Evolutionary conservation across 805 yeast species (phyloP).

Genomic region (Cyberlindnera bimundalis): DNA sequence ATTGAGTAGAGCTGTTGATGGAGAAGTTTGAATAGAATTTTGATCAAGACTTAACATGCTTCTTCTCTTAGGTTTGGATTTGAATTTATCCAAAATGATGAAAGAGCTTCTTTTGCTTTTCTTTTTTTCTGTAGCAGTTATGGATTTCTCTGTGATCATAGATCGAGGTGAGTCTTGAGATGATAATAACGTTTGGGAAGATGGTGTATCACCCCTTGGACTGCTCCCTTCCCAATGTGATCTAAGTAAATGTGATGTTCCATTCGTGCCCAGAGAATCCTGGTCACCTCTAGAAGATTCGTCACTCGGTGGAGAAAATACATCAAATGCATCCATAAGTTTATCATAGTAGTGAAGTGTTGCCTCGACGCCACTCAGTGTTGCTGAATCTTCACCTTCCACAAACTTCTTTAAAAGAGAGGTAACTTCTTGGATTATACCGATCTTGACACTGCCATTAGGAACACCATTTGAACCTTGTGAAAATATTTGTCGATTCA

Average conservation of each 20-base stretch:
- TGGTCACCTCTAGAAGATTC: constrained; percentile 1
- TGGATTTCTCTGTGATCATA: background rate
- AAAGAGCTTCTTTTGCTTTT: constrained; percentile 5
- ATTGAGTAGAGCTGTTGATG: background rate
- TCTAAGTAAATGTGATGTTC: constrained; percentile 1
- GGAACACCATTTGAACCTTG: constrained; percentile 14
- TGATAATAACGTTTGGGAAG: background rate
- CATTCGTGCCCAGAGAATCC: constrained; percentile 1
- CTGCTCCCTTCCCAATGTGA: constrained; percentile 1
- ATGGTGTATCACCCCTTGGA: constrained; percentile 1
- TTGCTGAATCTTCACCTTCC: constrained; percentile 6
- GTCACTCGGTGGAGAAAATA: constrained; percentile 8
- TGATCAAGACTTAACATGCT: constrained; percentile 10
- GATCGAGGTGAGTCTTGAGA: background rate
- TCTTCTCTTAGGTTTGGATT: constrained; percentile 8
- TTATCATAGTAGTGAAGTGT: constrained; percentile 23
- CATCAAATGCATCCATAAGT: constrained; percentile 27
- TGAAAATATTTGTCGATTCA: constrained; percentile 17
- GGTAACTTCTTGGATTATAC: constrained; percentile 24
- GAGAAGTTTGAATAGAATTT: background rate
- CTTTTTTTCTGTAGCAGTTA: background rate
- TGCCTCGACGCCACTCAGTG: constrained; percentile 9
- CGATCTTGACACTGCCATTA: constrained; percentile 25
- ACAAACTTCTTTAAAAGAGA: constrained; percentile 14
- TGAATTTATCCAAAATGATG: constrained; percentile 10